A percentile compares a stretch with the other conserved stretches of the same genome.
Evolutionary conservation across 2,329 filamentous ascomycete genomes (phyloP).

Genomic region (Monosporascus ibericus): DNA sequence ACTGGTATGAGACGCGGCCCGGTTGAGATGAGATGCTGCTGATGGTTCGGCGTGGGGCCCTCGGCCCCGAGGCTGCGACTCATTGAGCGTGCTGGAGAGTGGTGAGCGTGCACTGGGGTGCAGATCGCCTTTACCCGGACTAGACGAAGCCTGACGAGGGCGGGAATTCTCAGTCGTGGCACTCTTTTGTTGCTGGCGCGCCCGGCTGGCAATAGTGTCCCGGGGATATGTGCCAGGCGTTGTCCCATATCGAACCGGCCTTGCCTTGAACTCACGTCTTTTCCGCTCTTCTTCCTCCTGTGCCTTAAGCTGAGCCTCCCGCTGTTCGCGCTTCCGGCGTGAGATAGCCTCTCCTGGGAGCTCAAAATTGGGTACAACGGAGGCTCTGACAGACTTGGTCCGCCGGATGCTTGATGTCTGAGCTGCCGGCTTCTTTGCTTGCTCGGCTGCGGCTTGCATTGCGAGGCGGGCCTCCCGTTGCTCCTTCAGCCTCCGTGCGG

Average conservation of each 20-base stretch:
- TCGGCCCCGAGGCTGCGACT: conserved; percentile 21
- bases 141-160: conserved; percentile 8
- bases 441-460: conserved; percentile 23
- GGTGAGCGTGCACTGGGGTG: conserved; percentile 23
- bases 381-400: conserved; percentile 44
- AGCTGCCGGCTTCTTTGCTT: conserved; percentile 18
- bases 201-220: conserved; percentile 52
- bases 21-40: conserved; percentile 18
- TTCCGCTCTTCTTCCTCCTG: conserved; percentile 56
- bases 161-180: conserved; percentile 19
- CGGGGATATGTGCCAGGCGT: conserved; percentile 40
- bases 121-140: conserved; percentile 22
- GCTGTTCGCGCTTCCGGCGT: conserved; percentile 48
- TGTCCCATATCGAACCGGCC: conserved; percentile 43
- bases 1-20: conserved; percentile 33
- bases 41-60: conserved; percentile 12
- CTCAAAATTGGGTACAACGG: conserved; percentile 52
- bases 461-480: conserved; percentile 44
- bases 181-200: conserved; percentile 39
- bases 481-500: conserved; percentile 35
- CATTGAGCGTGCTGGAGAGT: conserved; percentile 24
- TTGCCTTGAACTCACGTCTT: conserved; percentile 59
- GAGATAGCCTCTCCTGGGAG: conserved; percentile 56
- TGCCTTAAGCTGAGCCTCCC: conserved; percentile 45
- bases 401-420: conserved; percentile 33